Evolutionary conservation across 495 filamentous ascomycete genomes (phyloP).

Genomic region (Neurospora sp.): DNA sequence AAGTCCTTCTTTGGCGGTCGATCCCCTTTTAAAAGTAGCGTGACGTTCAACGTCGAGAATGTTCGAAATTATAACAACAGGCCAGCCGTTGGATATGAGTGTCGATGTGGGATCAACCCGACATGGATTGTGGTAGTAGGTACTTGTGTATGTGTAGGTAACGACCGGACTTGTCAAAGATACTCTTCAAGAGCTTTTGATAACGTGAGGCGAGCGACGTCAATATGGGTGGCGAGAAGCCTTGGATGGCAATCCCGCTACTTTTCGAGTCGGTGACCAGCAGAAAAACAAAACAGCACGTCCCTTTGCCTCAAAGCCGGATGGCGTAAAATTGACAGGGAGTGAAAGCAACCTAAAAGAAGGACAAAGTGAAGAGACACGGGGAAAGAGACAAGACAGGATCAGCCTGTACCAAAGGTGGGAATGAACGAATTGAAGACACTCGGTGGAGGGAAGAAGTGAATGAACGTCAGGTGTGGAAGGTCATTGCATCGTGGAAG

Average conservation of each 20-base stretch:
- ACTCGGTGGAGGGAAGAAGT: not conserved
- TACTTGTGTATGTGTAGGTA: constrained; percentile 2
- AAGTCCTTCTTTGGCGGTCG: constrained; percentile 5
- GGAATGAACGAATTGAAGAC: not conserved
- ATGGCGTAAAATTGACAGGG: not conserved
- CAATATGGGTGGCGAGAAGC: not conserved
- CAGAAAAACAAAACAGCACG: not conserved
- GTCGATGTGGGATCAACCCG: constrained; percentile 26
- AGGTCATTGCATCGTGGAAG: constrained; percentile 1
- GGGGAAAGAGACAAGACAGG: not conserved
- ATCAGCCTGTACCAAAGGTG: not conserved
- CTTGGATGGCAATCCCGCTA: not conserved
- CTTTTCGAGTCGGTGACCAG: not conserved
- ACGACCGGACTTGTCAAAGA: constrained; percentile 4
- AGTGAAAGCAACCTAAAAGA: not conserved
- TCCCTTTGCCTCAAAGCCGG: not conserved
- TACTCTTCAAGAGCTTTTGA: constrained; percentile 1
- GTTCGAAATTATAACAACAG: constrained; percentile 14
- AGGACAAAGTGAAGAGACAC: not conserved
- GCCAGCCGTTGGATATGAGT: constrained; percentile 24
- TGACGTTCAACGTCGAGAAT: constrained; percentile 3
- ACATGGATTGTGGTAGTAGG: constrained; percentile 8
- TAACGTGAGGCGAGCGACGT: not conserved
- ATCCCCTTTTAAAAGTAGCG: constrained; percentile 1
- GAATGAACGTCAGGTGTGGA: not conserved